These are phyloP conservation scores for Kingdonia uniflora DNA, from an alignment of 164 flowering plant genomes.

Conservation along the genomic window DNA sequence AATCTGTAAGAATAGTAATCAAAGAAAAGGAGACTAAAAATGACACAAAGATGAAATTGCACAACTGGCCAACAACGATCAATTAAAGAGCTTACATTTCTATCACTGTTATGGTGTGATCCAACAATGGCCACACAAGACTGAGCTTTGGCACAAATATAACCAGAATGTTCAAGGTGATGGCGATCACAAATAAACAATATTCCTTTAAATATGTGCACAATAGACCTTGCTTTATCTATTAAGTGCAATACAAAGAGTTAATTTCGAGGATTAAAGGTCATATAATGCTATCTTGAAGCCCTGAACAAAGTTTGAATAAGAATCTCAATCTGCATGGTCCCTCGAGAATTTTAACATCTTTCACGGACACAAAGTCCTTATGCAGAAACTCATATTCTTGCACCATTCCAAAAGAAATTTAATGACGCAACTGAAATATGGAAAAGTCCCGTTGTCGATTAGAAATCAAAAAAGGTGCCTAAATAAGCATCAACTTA, in stretches of 20 bases:
- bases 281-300: neutral
- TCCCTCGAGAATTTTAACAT: constrained; percentile 78
- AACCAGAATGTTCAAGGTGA: constrained; percentile 98
- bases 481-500: constrained; percentile 26
- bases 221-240: constrained; percentile 98
- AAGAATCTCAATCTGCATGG: constrained; percentile 57
- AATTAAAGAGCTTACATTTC: constrained; percentile 41
- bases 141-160: constrained; percentile 80
- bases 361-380: constrained; percentile 65
- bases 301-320: neutral
- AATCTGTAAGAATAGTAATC: constrained; percentile 27
- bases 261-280: constrained; percentile 1
- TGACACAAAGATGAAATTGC: neutral
- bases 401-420: constrained; percentile 32
- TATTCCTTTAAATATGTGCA: constrained; percentile 74
- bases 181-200: constrained; percentile 85
- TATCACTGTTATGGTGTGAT: constrained; percentile 53
- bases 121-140: constrained; percentile 84
- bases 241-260: neutral
- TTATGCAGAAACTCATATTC: constrained; percentile 57
- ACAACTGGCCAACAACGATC: neutral
- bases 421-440: neutral
- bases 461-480: neutral
- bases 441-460: neutral
- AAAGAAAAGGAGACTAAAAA: neutral